phyloP scores from a whole-genome alignment of 805 yeast genomes.

The Yarrowia sp. region DNA sequence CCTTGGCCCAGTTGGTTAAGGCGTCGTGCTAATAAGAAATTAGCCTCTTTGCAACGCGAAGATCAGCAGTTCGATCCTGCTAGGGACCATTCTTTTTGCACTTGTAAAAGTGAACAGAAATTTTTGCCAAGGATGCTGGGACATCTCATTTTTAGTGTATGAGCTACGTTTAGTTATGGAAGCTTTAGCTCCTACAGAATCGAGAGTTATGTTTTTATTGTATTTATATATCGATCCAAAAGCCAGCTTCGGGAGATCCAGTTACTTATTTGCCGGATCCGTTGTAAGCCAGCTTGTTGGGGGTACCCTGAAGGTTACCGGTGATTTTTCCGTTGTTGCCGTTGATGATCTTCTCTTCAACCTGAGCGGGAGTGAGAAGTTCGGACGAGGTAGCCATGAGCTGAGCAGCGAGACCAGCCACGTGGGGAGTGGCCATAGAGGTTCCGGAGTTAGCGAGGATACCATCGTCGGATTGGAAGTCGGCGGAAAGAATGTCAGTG shows the following conservation, averaged over 20 bases:
- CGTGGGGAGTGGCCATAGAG: constrained; percentile 98
- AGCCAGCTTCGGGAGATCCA: neutral
- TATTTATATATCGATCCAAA: neutral
- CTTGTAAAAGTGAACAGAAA: no score
- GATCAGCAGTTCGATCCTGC: constrained; percentile 50
- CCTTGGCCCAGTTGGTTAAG: constrained; percentile 28
- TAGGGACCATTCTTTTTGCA: constrained; percentile 35
- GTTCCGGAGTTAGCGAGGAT: constrained; percentile 64
- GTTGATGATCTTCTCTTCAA: neutral
- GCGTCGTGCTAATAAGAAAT: constrained; percentile 27
- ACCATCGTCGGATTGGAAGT: constrained; percentile 34
- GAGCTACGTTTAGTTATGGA: no score
- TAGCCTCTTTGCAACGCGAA: constrained; percentile 40
- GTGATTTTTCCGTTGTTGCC: neutral
- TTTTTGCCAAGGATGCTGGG: no score
- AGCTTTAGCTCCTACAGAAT: neutral
- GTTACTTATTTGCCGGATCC: neutral
- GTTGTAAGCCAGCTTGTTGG: constrained; percentile 7
- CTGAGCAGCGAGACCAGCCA: constrained; percentile 71
- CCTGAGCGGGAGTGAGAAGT: neutral
- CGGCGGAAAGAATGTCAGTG: constrained; percentile 68
- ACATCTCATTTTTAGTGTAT: no score
- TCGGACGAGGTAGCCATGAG: constrained; percentile 53
- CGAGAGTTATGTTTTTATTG: neutral
- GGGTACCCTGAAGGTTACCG: constrained; percentile 2